Evolutionary conservation across 257 asterid genomes (phyloP), one percentile per base, ranked within the genome.

Genomic region (Avicennia marina): DNA sequence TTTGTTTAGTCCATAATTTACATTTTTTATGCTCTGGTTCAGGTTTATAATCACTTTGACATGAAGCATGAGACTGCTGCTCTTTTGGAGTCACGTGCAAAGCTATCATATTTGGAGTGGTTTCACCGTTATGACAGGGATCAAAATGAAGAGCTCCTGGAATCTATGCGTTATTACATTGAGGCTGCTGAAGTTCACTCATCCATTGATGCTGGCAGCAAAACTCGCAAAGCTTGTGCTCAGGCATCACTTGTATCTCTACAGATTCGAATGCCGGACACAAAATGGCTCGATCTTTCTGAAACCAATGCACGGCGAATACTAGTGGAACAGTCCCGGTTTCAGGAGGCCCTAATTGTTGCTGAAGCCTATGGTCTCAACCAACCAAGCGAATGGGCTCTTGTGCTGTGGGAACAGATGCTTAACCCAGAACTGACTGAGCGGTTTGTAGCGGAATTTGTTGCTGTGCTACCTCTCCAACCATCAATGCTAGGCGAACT

Each of bases 351-450:
- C 29, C 77, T 93, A 31, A 83, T 88, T 12, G 98, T 93, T 48
- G 98, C 98, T 46, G 98, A 93, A 71, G 98, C 98, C 53, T 93
- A 93, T 58, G 79, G 83, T 53, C 95, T 93, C 43, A 93, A 93
- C 82, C 97, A 89, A 71, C 87, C 98, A 1, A 78, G 97, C 29
- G 98, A 93, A 49, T 93, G 98, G 98, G 97, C 98, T 40, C 82
- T 84, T 32, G 98, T 93, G 19, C 82, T 93, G 57, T 93, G 98
- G 98, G 94, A 93, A 73, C 97, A 83, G 70, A 93, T 93, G 98
- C 94, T 89, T 17, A 82, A 85, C 60, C 98, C 98, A 1, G 98
- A 93, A 68, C 83, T 78, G 6, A 80, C 84, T 2, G 95, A 93
- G 75, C 95, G 78, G 61, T 93, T 93, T 65, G 86, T 89, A 44